Evolutionary conservation across 2,329 filamentous ascomycete species (phyloP).

Genomic region (Fusarium nodosum): DNA sequence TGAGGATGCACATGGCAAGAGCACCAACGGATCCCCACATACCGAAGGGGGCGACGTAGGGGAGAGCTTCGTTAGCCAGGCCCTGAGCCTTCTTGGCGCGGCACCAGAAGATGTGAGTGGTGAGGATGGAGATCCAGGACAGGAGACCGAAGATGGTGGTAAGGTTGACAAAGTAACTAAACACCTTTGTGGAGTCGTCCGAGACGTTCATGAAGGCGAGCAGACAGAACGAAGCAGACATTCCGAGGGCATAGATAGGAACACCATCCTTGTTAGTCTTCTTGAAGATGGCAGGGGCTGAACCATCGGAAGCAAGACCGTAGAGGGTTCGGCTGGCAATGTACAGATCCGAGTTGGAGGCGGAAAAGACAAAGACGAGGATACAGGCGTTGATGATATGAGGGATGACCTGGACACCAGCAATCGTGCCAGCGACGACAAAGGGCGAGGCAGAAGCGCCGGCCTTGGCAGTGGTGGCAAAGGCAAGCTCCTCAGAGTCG

Average conservation of each 20-base stretch:
- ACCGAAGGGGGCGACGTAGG: constrained; percentile 80
- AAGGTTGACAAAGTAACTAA: constrained; percentile 76
- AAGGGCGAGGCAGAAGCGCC: constrained; percentile 73
- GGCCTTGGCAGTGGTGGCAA: constrained; percentile 62
- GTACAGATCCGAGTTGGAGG: constrained; percentile 83
- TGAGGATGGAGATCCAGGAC: constrained; percentile 76
- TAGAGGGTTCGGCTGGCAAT: constrained; percentile 80
- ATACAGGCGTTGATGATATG: constrained; percentile 81
- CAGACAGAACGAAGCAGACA: constrained; percentile 73
- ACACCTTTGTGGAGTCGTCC: constrained; percentile 68
- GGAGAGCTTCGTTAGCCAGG: constrained; percentile 67
- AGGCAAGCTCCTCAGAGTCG: constrained; percentile 70
- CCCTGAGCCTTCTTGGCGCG: constrained; percentile 72
- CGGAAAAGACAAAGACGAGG: constrained; percentile 80
- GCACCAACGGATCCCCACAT: constrained; percentile 75
- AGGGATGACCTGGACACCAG: constrained; percentile 72
- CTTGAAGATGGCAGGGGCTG: constrained; percentile 79
- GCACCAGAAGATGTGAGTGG: constrained; percentile 77
- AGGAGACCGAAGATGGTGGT: constrained; percentile 76
- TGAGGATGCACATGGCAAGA: constrained; percentile 77
- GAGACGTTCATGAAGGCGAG: constrained; percentile 77
- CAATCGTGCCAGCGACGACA: constrained; percentile 77
- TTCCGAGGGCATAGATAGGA: constrained; percentile 73
- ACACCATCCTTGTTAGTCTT: constrained; percentile 79
- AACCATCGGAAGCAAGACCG: constrained; percentile 77